Evolutionary conservation across 352 stramenopile genomes (phyloP), one percentile per base, ranked within the genome.

Genomic region (Phytophthora pistaciae): DNA sequence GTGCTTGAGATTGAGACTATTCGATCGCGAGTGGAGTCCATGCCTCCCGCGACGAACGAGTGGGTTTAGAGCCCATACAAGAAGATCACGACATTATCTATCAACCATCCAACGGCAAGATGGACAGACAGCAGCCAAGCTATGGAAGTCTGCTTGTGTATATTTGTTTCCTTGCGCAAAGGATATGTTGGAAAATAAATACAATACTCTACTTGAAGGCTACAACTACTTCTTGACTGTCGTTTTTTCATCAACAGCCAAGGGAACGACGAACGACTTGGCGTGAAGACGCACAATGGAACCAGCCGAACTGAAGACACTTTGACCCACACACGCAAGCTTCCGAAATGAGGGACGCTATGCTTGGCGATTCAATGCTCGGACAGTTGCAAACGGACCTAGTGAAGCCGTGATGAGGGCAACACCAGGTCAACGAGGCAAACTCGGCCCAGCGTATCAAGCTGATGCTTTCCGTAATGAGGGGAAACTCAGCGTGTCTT

Each of bases 1-100:
- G 84, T 94, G 44, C 74, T 94, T 55, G 84, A 85, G 42, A 78
- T 94, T 31, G 75, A 85, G 11, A 49, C 75, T 14, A 88, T 94
- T 44, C 77, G 84, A 20, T 69, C 68, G 16, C 76, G 63, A n/a
- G 74, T 92, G 27, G 85, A 92, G 56, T 69, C 76, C 0, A 71
- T 68, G 55, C 59, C 57, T 1, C 62, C 52, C 0, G 69, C 83
- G 3, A 54, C 38, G 38, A 71, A 60, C 10, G 31, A 50, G n/a
- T 82, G 74, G 74, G 70, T 82, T 13, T 78, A 71, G 49, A 38
- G 23, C 29, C 25, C 3, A 13, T n/a, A 18, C 64, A 23, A 57
- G 18, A 42, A 57, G 20, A 42, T 20, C 29, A 36, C 21, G 27
- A 59, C 11, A 52, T 73, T 74, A 74, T 76, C 59, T 77, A 73